A percentile compares a stretch with the other conserved stretches of the same genome.
Conservation (phyloP, 2,329 filamentous ascomycete species). For the Emydomyces testavorans region DNA sequence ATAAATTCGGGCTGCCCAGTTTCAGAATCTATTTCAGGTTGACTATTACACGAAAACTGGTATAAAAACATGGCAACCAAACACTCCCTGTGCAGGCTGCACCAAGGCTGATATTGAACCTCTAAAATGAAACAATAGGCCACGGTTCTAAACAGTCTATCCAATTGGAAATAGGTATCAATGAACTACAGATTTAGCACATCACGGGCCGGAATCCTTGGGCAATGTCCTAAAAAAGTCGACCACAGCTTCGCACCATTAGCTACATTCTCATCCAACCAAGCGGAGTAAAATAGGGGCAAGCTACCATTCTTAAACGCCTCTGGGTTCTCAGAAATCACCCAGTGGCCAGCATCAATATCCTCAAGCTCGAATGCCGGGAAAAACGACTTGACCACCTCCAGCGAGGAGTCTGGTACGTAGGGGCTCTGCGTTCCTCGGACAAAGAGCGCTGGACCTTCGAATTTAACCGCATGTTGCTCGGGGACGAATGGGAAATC, state of each 20-base stretch:
- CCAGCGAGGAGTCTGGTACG: conserved; percentile 23
- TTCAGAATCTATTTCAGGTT: background rate
- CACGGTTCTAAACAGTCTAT: background rate
- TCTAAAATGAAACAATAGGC: too few relatives aligned
- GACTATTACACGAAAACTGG: too few relatives aligned
- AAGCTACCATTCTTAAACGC: conserved; percentile 59
- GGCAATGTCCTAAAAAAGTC: conserved; percentile 6
- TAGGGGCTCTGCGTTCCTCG: conserved; percentile 24
- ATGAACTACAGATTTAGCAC: too few relatives aligned
- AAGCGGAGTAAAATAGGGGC: conserved; percentile 8
- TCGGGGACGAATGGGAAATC: conserved; percentile 67
- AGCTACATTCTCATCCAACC: background rate
- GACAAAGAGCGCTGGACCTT: conserved; percentile 65
- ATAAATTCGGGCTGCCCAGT: background rate
- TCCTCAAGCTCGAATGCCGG: conserved; percentile 62
- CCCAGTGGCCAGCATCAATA: conserved; percentile 72
- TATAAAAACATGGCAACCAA: too few relatives aligned
- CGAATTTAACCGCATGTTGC: conserved; percentile 57
- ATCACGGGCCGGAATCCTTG: background rate
- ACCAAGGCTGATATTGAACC: too few relatives aligned
- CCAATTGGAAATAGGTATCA: background rate
- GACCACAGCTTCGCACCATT: conserved; percentile 8
- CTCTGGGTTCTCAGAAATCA: conserved; percentile 78
- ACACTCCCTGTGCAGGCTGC: too few relatives aligned
- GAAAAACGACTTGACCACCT: conserved; percentile 49